Percentiles rank a stretch among this genome's conserved stretches.
Conservation (phyloP, 164 flowering plant species). For the Stephania yunnanensis region DNA sequence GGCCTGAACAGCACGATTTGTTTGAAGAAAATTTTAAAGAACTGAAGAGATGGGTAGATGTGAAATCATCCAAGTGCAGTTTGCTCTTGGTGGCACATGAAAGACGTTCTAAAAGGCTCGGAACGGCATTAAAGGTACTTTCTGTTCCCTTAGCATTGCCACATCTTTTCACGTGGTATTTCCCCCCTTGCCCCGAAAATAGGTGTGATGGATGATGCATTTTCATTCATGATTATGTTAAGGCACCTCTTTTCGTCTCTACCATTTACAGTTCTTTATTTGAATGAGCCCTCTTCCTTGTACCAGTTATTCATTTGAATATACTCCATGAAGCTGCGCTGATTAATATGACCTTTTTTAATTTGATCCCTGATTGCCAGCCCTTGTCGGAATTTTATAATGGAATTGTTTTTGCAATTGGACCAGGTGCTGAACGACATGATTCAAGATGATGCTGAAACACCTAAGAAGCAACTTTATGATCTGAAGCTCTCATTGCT, state of each 20-base stretch:
- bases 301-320: too few species aligned
- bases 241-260: too few species aligned
- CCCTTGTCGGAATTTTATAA: neutral
- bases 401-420: neutral
- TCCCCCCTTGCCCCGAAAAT: too few species aligned
- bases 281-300: too few species aligned
- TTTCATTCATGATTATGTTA: too few species aligned
- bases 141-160: neutral
- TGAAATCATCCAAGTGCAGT: slow-evolving; percentile 68
- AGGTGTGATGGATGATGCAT: too few species aligned
- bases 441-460: slow-evolving; percentile 65
- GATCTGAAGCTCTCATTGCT: slow-evolving; percentile 70
- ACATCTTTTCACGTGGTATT: neutral
- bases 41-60: slow-evolving; percentile 80
- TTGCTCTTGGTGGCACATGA: slow-evolving; percentile 61
- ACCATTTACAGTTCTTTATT: too few species aligned
- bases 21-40: slow-evolving; percentile 88
- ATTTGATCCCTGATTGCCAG: neutral
- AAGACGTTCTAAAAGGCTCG: slow-evolving; percentile 58
- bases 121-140: slow-evolving; percentile 86
- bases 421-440: slow-evolving; percentile 61
- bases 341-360: too few species aligned
- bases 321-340: too few species aligned
- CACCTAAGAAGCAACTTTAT: slow-evolving; percentile 80
- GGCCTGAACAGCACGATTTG: slow-evolving; percentile 28